Conservation (phyloP, 73 alveolate genomes). For the Tetrahymena elliotti region DNA sequence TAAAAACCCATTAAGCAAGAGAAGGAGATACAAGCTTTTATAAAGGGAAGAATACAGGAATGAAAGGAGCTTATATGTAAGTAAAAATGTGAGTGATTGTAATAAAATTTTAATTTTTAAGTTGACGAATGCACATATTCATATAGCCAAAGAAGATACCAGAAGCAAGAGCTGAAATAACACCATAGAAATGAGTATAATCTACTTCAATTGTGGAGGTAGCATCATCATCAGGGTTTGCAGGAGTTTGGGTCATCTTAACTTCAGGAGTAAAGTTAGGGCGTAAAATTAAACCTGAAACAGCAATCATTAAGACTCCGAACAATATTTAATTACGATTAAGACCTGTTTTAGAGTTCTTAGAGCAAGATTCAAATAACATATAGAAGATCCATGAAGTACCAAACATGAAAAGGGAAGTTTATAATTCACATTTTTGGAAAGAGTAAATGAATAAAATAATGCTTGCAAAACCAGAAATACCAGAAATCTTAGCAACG, state of each 20-base stretch:
- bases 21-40: not conserved
- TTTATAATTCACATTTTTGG: not conserved
- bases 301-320: not conserved
- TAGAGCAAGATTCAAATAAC: not conserved
- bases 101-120: not conserved
- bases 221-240: not conserved
- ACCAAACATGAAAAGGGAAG: not conserved
- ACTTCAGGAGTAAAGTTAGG: not conserved
- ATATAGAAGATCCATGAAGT: not conserved
- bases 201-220: not conserved
- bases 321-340: not conserved
- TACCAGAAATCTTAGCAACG: not conserved
- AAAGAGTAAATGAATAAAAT: not conserved
- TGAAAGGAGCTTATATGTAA: not conserved
- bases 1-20: not conserved
- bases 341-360: not conserved
- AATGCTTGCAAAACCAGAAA: not conserved
- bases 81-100: not conserved
- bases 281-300: not conserved
- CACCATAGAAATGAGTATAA: not conserved
- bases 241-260: not conserved
- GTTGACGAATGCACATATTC: not conserved
- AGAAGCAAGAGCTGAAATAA: not conserved
- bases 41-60: not conserved
- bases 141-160: not conserved